These are phyloP conservation scores for Herpetomonas tarakana DNA, from an alignment of 208 protist species.

Conservation along the genomic window DNA sequence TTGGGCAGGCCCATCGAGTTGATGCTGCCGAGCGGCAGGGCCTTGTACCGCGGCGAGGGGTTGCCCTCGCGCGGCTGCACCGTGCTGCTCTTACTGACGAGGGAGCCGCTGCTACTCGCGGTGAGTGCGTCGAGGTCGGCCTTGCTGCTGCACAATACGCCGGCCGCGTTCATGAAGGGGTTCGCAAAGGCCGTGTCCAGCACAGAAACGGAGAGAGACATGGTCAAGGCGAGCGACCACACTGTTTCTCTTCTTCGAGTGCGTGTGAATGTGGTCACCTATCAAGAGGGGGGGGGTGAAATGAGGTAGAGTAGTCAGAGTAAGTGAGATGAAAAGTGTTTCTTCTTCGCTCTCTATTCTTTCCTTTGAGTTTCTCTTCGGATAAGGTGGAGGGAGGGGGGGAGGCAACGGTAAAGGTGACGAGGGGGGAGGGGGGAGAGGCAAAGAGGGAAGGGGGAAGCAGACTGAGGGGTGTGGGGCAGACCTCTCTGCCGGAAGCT, in stretches of 20 bases:
- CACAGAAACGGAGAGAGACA: conserved; percentile 68
- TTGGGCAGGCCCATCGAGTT: conserved; percentile 91
- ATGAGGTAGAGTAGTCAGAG: no score
- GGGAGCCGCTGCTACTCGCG: conserved; percentile 52
- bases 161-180: conserved; percentile 89
- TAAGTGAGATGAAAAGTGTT: no score
- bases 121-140: conserved; percentile 64
- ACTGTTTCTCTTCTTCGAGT: no score
- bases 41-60: conserved; percentile 73
- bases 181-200: conserved; percentile 64
- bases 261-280: not conserved
- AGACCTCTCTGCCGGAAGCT: no score
- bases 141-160: conserved; percentile 68
- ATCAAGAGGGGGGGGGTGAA: no score
- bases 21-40: conserved; percentile 74
- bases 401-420: no score
- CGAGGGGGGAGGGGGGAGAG: no score
- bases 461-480: no score
- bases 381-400: no score
- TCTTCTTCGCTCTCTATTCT: no score
- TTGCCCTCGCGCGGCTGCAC: conserved; percentile 63
- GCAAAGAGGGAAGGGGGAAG: no score
- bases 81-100: conserved; percentile 88
- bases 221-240: conserved; percentile 15
- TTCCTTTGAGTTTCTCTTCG: no score